A percentile compares a stretch with the other conserved stretches of the same genome.
Evolutionary conservation across 208 protist species (phyloP).

Genomic region (Crithidia bombi): DNA sequence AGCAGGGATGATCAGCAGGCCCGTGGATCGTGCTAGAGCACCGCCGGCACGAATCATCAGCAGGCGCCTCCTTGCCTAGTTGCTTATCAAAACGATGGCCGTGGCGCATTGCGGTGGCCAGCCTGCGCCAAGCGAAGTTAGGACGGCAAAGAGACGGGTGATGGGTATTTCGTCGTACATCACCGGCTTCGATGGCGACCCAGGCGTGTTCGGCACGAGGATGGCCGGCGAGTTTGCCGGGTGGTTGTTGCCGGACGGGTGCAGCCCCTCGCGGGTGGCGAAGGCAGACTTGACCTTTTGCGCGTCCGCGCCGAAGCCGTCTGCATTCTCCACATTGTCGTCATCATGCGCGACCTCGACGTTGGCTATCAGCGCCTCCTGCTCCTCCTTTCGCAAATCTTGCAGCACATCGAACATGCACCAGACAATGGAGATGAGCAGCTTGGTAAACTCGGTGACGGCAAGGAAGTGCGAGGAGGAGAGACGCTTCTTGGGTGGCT

Average conservation of each 20-base stretch:
- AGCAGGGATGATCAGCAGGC: constrained; percentile 50
- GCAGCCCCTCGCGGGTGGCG: neutral
- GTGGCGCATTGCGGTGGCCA: constrained; percentile 18
- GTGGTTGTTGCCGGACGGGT: neutral
- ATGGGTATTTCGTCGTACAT: neutral
- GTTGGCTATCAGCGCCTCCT: neutral
- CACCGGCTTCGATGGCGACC: neutral
- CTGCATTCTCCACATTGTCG: neutral
- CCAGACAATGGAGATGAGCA: constrained; percentile 15
- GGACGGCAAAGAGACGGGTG: constrained; percentile 38
- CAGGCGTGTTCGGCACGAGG: neutral
- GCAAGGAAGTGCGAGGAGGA: constrained; percentile 12
- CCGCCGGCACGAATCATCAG: constrained; percentile 62
- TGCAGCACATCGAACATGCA: constrained; percentile 18
- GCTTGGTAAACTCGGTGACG: constrained; percentile 13
- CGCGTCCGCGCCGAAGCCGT: neutral
- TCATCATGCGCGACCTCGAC: neutral
- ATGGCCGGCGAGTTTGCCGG: neutral
- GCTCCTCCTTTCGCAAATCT: constrained; percentile 1
- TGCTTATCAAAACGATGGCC: constrained; percentile 17
- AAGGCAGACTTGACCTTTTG: neutral
- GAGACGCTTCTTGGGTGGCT: neutral
- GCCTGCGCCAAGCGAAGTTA: neutral
- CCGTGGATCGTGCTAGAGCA: constrained; percentile 62
- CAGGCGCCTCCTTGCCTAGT: constrained; percentile 41